Base-by-base conservation (phyloP, 176 grass and related monocot genomes). In the Ananas comosus region DNA sequence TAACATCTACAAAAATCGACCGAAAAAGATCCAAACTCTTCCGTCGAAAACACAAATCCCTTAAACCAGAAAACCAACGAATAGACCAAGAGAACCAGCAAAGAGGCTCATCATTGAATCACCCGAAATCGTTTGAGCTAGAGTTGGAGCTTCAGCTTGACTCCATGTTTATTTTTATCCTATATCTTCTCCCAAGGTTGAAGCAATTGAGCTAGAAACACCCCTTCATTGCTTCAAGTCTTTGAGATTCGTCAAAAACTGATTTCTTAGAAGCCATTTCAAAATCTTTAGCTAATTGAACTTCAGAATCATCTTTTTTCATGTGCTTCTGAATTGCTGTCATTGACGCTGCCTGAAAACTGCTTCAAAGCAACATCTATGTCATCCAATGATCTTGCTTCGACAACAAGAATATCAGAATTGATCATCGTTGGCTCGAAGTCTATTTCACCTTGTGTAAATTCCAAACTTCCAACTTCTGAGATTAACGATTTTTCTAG, bases 221-320 rank as follows among this genome's bases (percentile, higher is more conserved):
- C 17, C n/a, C 21, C 25, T 4, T 10, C 56, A 61, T 2, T 3
- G 54, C 10, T 59, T 14, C n/a, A 19, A 17, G n/a, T 59, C 54
- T 18, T 17, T 59, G n/a, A 22, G 24, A 10, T 65, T 24, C 23
- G 12, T 47, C 17, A n/a, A 6, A 12, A 50, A 51, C 76, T 27
- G 10, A 1, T n/a, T 72, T 42, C n/a, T 13, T 68, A 54, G 64
- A 33, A 47, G 23, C 1, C 47, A 78, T 28, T 27, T 57, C 72
- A 58, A 76, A 52, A 16, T 65, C 42, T 53, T 82, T 57, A 49
- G 23, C 63, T 10, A 63, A 82, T 64, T n/a, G 49, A 53, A 33
- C 50, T 81, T 56, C 58, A 65, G 64, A 2, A 70, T 13, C 8
- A 52, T 53, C 10, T 8, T 70, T 3, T 17, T 65, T 10, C 23